Conservation (phyloP, 441 rosid genomes). For the California macrophylla region DNA sequence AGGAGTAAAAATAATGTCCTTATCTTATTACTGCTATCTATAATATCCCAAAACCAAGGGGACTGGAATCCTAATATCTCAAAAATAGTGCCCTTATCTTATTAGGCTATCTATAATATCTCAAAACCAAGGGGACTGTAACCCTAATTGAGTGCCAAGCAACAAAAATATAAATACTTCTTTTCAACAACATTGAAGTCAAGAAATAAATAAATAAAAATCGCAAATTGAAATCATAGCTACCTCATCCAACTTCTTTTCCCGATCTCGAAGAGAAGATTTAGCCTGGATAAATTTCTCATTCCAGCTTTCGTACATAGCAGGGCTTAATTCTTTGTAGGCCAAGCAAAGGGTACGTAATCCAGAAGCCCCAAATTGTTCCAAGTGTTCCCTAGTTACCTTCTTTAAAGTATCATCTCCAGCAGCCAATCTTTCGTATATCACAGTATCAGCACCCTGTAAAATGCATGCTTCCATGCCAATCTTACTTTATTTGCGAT, state of each 20-base stretch:
- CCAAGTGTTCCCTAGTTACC: slow-evolving; percentile 60
- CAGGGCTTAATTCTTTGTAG: slow-evolving; percentile 68
- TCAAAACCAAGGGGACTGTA: too few relatives aligned
- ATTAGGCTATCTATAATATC: too few relatives aligned
- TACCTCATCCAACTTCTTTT: slow-evolving; percentile 98
- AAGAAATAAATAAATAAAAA: neutral
- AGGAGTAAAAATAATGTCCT: neutral
- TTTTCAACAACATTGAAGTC: too few relatives aligned
- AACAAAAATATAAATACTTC: too few relatives aligned
- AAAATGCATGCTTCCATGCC: slow-evolving; percentile 26
- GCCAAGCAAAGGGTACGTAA: slow-evolving; percentile 98
- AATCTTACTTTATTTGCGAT: neutral
- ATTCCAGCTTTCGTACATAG: slow-evolving; percentile 86
- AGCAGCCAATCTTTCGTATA: slow-evolving; percentile 60
- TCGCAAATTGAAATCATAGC: neutral
- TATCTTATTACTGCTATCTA: neutral
- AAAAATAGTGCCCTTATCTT: too few relatives aligned
- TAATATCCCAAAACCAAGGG: neutral
- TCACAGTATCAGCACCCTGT: slow-evolving; percentile 89
- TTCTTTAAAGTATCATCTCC: slow-evolving; percentile 63
- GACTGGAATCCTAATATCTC: neutral
- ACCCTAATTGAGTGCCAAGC: too few relatives aligned
- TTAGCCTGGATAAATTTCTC: slow-evolving; percentile 97
- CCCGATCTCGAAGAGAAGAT: slow-evolving; percentile 92
- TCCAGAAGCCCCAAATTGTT: slow-evolving; percentile 90